Conservation (phyloP, 2,329 filamentous ascomycete species). For the Alternaria incomplexa region DNA sequence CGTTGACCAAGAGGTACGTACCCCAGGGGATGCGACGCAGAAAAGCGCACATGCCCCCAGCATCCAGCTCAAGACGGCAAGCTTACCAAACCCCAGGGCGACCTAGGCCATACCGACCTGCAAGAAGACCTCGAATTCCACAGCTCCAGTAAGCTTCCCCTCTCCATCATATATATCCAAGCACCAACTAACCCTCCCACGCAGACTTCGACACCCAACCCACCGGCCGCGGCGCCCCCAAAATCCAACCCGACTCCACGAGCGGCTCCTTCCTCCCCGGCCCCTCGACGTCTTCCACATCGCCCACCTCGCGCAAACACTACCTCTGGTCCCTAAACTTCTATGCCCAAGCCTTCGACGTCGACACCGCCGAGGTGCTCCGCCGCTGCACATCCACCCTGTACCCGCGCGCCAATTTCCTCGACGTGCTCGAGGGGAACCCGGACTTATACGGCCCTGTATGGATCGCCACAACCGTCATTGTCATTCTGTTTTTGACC, state of each 20-base stretch:
- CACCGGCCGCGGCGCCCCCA: conserved; percentile 54
- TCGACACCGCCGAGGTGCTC: conserved; percentile 90
- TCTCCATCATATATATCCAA: not conserved
- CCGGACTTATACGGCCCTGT: conserved; percentile 96
- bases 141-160: conserved; percentile 68
- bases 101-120: conserved; percentile 96
- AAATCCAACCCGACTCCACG: conserved; percentile 52
- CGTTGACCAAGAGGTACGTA: conserved; percentile 85
- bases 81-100: conserved; percentile 67
- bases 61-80: not conserved
- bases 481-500: conserved; percentile 92
- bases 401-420: conserved; percentile 90
- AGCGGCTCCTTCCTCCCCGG: conserved; percentile 47
- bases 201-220: conserved; percentile 71
- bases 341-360: conserved; percentile 98
- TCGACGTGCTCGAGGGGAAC: conserved; percentile 96
- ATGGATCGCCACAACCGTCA: conserved; percentile 98
- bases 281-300: conserved; percentile 24
- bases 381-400: conserved; percentile 86
- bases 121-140: conserved; percentile 99
- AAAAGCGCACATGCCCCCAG: not conserved
- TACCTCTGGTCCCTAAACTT: conserved; percentile 92
- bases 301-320: conserved; percentile 64
- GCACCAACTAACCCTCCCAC: not conserved
- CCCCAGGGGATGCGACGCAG: not conserved